Evolutionary conservation across 179 eudicot genomes (phyloP), one percentile per base, ranked within the genome.

Genomic region (Amaranthus tricolor): DNA sequence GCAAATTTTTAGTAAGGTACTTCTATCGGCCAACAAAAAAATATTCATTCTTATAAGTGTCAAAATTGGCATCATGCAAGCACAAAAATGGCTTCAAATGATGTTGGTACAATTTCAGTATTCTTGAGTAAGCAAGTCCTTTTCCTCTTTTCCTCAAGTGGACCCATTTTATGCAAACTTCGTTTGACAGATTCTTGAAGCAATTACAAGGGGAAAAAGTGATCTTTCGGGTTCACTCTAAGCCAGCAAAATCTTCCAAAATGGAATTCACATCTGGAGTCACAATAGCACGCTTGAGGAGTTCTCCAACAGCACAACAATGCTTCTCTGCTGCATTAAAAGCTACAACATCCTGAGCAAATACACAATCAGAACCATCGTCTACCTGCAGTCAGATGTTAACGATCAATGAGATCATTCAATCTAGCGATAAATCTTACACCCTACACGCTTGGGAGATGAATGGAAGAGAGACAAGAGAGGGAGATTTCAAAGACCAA

Each of bases 221-320:
- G 14, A 15, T 52, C 1, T 44, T 44, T 5, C 45, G 7, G 9
- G 48, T 74, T 20, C 53, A 43, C 52, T 69, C 77, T 43, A 73
- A 64, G 67, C 84, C 80, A 20, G 85, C 72, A 50, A 85, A 79
- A 73, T 54, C 72, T 56, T 85, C 85, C 66, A 89, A 77, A 45
- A 93, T 82, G 60, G 87, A 85, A 63, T 92, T 84, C 15, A 94
- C 78, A 71, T 92, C 96, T 7, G 94, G 96, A 54, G 91, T 86
- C 65, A 91, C 17, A 50, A 84, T 76, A 49, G 84, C 91, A 56
- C 87, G 96, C 83, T 85, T 90, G 77, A 77, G 83, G 73, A 94
- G 74, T 78, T 88, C 91, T 62, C 98, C 96, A 17, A 89, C 31
- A 52, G 43, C 73, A 79, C 85, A 85, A 68, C 80, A 84, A n/a